These are phyloP conservation scores for Aspergillus leporis DNA, from an alignment of 495 filamentous ascomycete species.

Conservation along the genomic window DNA sequence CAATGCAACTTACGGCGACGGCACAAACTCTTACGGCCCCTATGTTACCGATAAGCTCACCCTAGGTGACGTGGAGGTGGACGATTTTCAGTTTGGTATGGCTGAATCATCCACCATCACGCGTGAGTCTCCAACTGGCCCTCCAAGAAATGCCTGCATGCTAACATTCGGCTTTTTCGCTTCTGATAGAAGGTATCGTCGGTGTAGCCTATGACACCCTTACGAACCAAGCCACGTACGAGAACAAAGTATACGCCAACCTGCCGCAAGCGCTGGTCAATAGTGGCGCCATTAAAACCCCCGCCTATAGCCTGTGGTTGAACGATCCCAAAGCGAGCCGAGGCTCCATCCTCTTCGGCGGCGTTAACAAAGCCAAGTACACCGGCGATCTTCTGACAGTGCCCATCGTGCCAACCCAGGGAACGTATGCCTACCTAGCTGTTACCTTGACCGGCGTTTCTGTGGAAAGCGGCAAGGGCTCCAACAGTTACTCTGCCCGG, in stretches of 20 bases:
- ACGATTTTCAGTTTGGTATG: conserved; percentile 70
- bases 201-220: conserved; percentile 68
- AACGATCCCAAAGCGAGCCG: conserved; percentile 71
- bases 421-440: conserved; percentile 65
- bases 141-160: background rate
- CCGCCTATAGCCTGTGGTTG: conserved; percentile 83
- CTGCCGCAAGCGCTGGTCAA: conserved; percentile 74
- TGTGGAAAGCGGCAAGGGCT: conserved; percentile 32
- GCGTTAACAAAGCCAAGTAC: conserved; percentile 78
- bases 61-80: conserved; percentile 59
- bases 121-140: conserved; percentile 23
- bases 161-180: background rate
- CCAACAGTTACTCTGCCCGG: conserved; percentile 45
- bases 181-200: conserved; percentile 65
- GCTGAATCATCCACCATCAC: conserved; percentile 61
- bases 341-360: conserved; percentile 86
- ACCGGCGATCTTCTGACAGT: conserved; percentile 65
- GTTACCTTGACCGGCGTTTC: conserved; percentile 68
- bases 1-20: conserved; percentile 79
- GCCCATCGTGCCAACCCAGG: conserved; percentile 57
- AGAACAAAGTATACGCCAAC: conserved; percentile 47
- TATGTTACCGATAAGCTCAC: conserved; percentile 74
- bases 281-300: conserved; percentile 65
- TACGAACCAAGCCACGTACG: conserved; percentile 50
- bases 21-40: conserved; percentile 67